These are phyloP conservation scores for Neoboletus magnificus DNA, from an alignment of 768 basidiomycete species.

Conservation along the genomic window DNA sequence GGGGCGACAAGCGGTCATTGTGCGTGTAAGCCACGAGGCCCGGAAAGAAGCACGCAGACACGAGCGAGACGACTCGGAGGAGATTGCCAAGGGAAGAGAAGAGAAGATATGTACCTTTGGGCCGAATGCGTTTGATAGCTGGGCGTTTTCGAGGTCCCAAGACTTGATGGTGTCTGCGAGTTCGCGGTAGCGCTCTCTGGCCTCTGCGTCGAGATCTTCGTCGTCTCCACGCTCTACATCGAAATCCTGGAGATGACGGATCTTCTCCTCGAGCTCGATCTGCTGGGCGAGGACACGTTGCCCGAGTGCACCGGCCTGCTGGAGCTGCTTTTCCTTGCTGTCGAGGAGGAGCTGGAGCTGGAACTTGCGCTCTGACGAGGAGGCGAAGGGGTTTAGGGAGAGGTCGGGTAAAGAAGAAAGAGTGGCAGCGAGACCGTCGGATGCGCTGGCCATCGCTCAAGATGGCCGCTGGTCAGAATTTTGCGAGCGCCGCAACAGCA, in stretches of 20 bases:
- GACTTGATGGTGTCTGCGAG: slow-evolving; percentile 68
- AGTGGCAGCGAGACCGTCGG: slow-evolving; percentile 32
- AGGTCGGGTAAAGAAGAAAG: slow-evolving; percentile 43
- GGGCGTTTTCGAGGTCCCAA: slow-evolving; percentile 80
- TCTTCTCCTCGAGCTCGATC: slow-evolving; percentile 87
- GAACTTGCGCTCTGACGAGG: slow-evolving; percentile 58
- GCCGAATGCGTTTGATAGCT: slow-evolving; percentile 67
- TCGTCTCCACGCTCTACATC: slow-evolving; percentile 63
- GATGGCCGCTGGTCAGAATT: slow-evolving; percentile 14
- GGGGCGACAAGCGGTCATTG: not conserved
- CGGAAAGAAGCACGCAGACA: slow-evolving; percentile 9
- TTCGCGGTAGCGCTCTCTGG: slow-evolving; percentile 72
- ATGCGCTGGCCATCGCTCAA: slow-evolving; percentile 40
- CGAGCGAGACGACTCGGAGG: slow-evolving; percentile 2
- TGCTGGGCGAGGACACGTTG: slow-evolving; percentile 93
- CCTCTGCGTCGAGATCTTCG: slow-evolving; percentile 60
- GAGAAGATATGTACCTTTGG: slow-evolving; percentile 47
- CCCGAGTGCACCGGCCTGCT: slow-evolving; percentile 87
- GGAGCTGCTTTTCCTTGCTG: slow-evolving; percentile 87
- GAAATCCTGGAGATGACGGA: slow-evolving; percentile 73
- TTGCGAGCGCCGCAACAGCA: slow-evolving; percentile 3
- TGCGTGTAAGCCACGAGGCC: slow-evolving; percentile 16
- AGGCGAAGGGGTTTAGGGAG: slow-evolving; percentile 39
- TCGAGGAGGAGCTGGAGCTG: slow-evolving; percentile 73
- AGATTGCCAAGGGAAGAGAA: not conserved